phyloP scores from a whole-genome alignment of 1,139 yeast species.

The Candida labiduridarum region DNA sequence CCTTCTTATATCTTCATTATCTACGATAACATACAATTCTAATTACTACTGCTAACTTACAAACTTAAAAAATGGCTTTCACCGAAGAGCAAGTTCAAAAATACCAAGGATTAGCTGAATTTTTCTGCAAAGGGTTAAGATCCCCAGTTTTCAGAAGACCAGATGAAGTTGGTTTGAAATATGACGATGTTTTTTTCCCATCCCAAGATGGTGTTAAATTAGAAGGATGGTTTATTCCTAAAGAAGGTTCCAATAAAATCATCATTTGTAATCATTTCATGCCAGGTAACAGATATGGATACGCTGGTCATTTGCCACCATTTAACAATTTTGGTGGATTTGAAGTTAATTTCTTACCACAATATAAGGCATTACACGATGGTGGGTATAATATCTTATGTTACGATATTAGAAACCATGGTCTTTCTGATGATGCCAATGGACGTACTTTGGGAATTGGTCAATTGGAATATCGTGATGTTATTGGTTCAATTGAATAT shows the following conservation, averaged over 20 bases:
- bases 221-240: slow-evolving; percentile 6
- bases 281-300: slow-evolving; percentile 7
- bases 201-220: slow-evolving; percentile 1
- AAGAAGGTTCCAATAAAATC: slow-evolving; percentile 1
- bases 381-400: slow-evolving; percentile 5
- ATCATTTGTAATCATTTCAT: slow-evolving; percentile 5
- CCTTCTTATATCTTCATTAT: background rate
- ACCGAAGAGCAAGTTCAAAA: slow-evolving; percentile 3
- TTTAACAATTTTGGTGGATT: slow-evolving; percentile 3
- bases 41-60: no score
- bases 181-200: slow-evolving; percentile 4
- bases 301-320: background rate
- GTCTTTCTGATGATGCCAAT: slow-evolving; percentile 5
- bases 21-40: background rate
- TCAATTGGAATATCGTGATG: slow-evolving; percentile 3
- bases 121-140: slow-evolving; percentile 2
- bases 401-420: slow-evolving; percentile 5
- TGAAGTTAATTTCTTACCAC: slow-evolving; percentile 5
- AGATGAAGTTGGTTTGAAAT: background rate
- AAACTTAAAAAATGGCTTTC: slow-evolving; percentile 1
- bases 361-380: slow-evolving; percentile 5
- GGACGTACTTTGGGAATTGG: slow-evolving; percentile 2
- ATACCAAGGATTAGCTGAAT: slow-evolving; percentile 3
- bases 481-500: slow-evolving; percentile 4
- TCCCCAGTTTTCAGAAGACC: slow-evolving; percentile 5